phyloP scores from a whole-genome alignment of 495 filamentous ascomycete genomes.

The Peziza echinospora region DNA sequence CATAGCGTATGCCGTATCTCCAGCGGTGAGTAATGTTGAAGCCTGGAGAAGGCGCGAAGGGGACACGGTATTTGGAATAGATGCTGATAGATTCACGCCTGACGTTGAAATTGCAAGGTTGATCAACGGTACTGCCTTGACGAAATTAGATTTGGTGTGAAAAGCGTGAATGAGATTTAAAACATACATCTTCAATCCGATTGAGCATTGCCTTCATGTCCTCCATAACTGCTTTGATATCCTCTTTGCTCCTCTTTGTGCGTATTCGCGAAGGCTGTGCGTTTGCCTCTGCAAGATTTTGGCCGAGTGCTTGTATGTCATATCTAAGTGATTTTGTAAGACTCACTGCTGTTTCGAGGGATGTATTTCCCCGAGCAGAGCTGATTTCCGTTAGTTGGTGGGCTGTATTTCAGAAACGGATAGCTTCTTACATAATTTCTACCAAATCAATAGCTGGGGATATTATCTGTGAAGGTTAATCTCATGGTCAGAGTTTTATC shows the following conservation, averaged over 20 bases:
- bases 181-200: slow-evolving; percentile 55
- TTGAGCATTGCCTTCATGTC: slow-evolving; percentile 56
- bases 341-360: slow-evolving; percentile 69
- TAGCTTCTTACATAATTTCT: slow-evolving; percentile 47
- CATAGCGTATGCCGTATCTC: slow-evolving; percentile 62
- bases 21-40: slow-evolving; percentile 73
- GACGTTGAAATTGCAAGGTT: slow-evolving; percentile 92
- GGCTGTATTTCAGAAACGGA: slow-evolving; percentile 6
- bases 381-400: slow-evolving; percentile 22
- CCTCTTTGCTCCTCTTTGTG: slow-evolving; percentile 29
- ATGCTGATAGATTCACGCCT: slow-evolving; percentile 62
- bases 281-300: slow-evolving; percentile 48
- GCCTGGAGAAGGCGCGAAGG: slow-evolving; percentile 83
- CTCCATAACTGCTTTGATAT: slow-evolving; percentile 46
- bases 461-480: slow-evolving; percentile 53
- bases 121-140: slow-evolving; percentile 56
- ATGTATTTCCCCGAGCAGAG: slow-evolving; percentile 83
- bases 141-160: not conserved
- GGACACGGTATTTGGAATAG: slow-evolving; percentile 61
- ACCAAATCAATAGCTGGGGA: slow-evolving; percentile 87
- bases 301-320: slow-evolving; percentile 70
- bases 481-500: no score
- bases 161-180: not conserved
- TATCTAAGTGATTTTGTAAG: slow-evolving; percentile 70
- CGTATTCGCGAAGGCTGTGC: slow-evolving; percentile 25